A percentile compares a stretch with the other conserved stretches of the same genome.
Conservation (phyloP, 768 basidiomycete genomes). For the Termitomyces sp. region DNA sequence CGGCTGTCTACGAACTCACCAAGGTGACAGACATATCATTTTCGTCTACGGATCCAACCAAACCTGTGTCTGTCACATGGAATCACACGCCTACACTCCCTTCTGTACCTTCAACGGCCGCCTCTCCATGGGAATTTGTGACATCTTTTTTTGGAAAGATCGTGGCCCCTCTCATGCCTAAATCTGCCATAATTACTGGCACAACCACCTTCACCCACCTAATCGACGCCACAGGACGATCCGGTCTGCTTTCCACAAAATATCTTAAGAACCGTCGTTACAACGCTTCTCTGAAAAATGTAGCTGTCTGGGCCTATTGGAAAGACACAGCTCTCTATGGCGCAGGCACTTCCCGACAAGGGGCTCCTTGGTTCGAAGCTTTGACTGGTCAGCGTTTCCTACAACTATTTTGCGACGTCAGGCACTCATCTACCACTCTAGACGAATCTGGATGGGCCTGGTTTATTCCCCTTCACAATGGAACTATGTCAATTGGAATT, state of each 20-base stretch:
- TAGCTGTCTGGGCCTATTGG: slow-evolving; percentile 82
- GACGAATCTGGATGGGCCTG: slow-evolving; percentile 71
- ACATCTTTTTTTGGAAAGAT: slow-evolving; percentile 19
- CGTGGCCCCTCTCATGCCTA: slow-evolving; percentile 4
- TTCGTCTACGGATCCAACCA: slow-evolving; percentile 27
- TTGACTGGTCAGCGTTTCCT: slow-evolving; percentile 45
- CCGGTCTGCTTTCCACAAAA: slow-evolving; percentile 60
- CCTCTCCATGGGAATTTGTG: slow-evolving; percentile 27
- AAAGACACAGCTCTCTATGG: slow-evolving; percentile 46
- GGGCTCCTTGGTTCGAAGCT: slow-evolving; percentile 68
- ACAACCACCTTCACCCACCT: slow-evolving; percentile 60
- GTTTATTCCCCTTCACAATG: slow-evolving; percentile 66
- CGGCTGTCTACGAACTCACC: slow-evolving; percentile 47
- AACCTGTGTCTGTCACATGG: slow-evolving; percentile 53
- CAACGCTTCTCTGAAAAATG: slow-evolving; percentile 64
- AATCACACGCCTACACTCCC: slow-evolving; percentile 39
- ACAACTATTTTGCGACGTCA: not conserved
- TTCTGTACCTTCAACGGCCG: slow-evolving; percentile 32
- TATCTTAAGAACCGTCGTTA: slow-evolving; percentile 67
- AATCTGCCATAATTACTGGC: slow-evolving; percentile 27
- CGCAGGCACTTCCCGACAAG: slow-evolving; percentile 39
- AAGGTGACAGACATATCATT: slow-evolving; percentile 45
- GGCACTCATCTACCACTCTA: slow-evolving; percentile 15
- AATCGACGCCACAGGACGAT: slow-evolving; percentile 72
- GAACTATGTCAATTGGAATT: slow-evolving; percentile 55